These are phyloP conservation scores for Panicum hallii DNA, from an alignment of 202 grass and related monocot species.

Conservation along the genomic window DNA sequence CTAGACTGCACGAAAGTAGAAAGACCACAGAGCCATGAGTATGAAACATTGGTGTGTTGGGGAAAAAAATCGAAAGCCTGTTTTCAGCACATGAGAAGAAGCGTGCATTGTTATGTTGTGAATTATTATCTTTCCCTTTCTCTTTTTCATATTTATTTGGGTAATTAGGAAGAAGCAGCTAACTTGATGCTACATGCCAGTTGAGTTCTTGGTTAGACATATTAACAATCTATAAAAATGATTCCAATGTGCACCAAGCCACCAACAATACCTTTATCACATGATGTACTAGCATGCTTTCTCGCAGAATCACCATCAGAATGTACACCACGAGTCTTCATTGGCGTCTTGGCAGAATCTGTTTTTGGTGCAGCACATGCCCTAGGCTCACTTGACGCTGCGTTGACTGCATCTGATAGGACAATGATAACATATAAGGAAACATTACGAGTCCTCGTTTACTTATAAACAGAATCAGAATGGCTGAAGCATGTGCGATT, in stretches of 20 bases:
- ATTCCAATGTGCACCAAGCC: constrained; percentile 18
- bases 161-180: constrained; percentile 11
- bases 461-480: constrained; percentile 36
- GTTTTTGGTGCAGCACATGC: constrained; percentile 47
- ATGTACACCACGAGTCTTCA: constrained; percentile 27
- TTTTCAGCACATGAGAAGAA: constrained; percentile 28
- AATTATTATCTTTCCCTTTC: neutral
- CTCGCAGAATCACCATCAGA: constrained; percentile 22
- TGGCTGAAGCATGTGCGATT: constrained; percentile 22
- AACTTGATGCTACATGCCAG: constrained; percentile 33
- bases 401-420: constrained; percentile 46
- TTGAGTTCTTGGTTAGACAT: constrained; percentile 32
- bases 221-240: constrained; percentile 27
- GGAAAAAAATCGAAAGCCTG: neutral
- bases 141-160: constrained; percentile 28
- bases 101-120: constrained; percentile 27
- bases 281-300: constrained; percentile 47
- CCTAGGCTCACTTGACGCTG: constrained; percentile 46
- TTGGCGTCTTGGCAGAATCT: constrained; percentile 52
- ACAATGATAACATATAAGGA: constrained; percentile 41
- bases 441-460: constrained; percentile 13
- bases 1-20: constrained; percentile 25
- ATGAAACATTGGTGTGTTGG: neutral
- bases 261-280: constrained; percentile 62
- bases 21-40: neutral